Conservation (phyloP, 2,329 filamentous ascomycete genomes). For the Herpotrichia juniperi region DNA sequence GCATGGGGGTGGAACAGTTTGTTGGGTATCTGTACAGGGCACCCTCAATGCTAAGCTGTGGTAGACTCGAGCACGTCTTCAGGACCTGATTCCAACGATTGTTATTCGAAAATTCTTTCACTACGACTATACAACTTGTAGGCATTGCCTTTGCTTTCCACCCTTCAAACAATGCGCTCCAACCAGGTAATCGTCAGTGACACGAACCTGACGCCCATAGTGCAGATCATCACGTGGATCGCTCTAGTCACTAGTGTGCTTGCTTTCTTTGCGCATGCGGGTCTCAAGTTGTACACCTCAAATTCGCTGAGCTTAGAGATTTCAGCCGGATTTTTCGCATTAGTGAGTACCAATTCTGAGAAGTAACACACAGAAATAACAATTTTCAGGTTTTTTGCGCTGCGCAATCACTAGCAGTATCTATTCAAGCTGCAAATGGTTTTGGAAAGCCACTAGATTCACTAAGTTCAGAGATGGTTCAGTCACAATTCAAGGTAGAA, state of each 20-base stretch:
- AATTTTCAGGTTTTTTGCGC: slow-evolving; percentile 18
- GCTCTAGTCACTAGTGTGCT: slow-evolving; percentile 22
- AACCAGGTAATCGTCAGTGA: slow-evolving; percentile 22
- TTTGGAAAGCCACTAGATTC: slow-evolving; percentile 26
- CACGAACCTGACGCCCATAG: slow-evolving; percentile 25
- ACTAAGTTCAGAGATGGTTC: slow-evolving; percentile 14
- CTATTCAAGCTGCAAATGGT: slow-evolving; percentile 22
- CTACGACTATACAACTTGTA: too few relatives aligned
- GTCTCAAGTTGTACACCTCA: slow-evolving; percentile 26
- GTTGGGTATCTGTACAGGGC: too few relatives aligned
- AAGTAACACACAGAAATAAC: neutral
- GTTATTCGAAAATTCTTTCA: too few relatives aligned
- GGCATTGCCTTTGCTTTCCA: too few relatives aligned
- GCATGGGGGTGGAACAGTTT: too few relatives aligned
- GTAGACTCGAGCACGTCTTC: too few relatives aligned
- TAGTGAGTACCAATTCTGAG: slow-evolving; percentile 14
- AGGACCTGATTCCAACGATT: too few relatives aligned
- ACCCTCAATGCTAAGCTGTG: too few relatives aligned
- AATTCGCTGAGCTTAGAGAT: slow-evolving; percentile 19
- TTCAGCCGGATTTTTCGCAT: slow-evolving; percentile 18
- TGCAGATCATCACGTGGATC: slow-evolving; percentile 33
- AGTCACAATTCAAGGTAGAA: too few relatives aligned
- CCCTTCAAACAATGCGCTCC: too few relatives aligned
- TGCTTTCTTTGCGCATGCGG: slow-evolving; percentile 25
- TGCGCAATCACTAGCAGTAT: slow-evolving; percentile 24